phyloP scores from a whole-genome alignment of 176 grass and related monocot species.

The Zea luxurians region DNA sequence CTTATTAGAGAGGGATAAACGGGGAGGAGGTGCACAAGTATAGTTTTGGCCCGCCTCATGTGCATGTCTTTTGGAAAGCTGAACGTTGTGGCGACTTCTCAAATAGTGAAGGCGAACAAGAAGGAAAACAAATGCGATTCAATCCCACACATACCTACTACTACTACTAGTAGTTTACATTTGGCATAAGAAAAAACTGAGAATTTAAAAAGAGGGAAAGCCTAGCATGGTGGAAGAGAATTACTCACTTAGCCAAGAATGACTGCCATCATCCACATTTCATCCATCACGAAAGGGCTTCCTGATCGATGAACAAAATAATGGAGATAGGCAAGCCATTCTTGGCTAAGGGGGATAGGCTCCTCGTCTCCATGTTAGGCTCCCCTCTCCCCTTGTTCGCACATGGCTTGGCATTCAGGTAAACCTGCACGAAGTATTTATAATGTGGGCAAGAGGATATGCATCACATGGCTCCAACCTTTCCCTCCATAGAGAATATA shows the following conservation, averaged over 20 bases:
- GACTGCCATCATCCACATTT: slow-evolving; percentile 42
- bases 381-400: slow-evolving; percentile 21
- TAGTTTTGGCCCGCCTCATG: too few species aligned
- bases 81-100: too few species aligned
- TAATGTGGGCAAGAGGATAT: slow-evolving; percentile 18
- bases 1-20: too few species aligned
- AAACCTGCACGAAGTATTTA: slow-evolving; percentile 32
- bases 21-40: too few species aligned
- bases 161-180: background rate
- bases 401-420: slow-evolving; percentile 5
- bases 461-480: slow-evolving; percentile 1
- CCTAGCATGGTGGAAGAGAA: slow-evolving; percentile 52
- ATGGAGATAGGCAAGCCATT: slow-evolving; percentile 60
- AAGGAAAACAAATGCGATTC: background rate
- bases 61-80: too few species aligned
- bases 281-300: background rate
- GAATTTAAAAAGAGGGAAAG: slow-evolving; percentile 39
- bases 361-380: slow-evolving; percentile 59
- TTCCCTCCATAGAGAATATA: slow-evolving; percentile 37
- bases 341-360: slow-evolving; percentile 51
- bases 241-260: slow-evolving; percentile 43
- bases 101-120: too few species aligned
- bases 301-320: slow-evolving; percentile 23
- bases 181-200: background rate
- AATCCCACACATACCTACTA: background rate